Conservation (phyloP, 2,329 filamentous ascomycete species). For the Xylariaceae sp. region DNA sequence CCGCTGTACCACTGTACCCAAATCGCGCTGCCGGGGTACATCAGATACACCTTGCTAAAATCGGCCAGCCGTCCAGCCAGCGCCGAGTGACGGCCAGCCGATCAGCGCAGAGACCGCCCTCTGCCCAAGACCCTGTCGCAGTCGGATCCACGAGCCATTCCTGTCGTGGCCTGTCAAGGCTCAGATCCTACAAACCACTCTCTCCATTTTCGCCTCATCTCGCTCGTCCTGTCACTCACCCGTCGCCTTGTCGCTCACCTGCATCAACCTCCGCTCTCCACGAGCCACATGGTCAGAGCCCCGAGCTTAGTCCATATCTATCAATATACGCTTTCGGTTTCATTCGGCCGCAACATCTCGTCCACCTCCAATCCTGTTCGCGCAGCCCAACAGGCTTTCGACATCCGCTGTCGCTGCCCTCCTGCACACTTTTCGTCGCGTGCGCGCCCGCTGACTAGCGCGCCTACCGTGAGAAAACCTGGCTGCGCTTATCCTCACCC, state of each 20-base stretch:
- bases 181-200: neutral
- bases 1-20: too few species aligned
- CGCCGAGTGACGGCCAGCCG: too few species aligned
- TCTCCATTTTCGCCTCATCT: slow-evolving; percentile 2
- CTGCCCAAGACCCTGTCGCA: neutral
- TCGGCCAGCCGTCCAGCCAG: too few species aligned
- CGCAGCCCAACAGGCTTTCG: neutral
- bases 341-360: neutral
- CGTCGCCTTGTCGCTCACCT: neutral
- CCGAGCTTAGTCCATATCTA: neutral
- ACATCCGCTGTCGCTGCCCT: neutral
- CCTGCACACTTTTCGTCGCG: slow-evolving; percentile 16
- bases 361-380: neutral
- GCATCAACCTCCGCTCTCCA: slow-evolving; percentile 1
- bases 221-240: neutral
- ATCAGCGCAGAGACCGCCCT: neutral
- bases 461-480: slow-evolving; percentile 36
- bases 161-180: too few species aligned
- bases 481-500: slow-evolving; percentile 53
- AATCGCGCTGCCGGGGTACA: too few species aligned
- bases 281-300: slow-evolving; percentile 1
- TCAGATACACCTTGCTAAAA: too few species aligned
- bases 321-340: too few species aligned
- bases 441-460: slow-evolving; percentile 29
- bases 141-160: neutral